Evolutionary conservation across 441 rosid genomes (phyloP).

Genomic region (Gossypium schwendimanii): DNA sequence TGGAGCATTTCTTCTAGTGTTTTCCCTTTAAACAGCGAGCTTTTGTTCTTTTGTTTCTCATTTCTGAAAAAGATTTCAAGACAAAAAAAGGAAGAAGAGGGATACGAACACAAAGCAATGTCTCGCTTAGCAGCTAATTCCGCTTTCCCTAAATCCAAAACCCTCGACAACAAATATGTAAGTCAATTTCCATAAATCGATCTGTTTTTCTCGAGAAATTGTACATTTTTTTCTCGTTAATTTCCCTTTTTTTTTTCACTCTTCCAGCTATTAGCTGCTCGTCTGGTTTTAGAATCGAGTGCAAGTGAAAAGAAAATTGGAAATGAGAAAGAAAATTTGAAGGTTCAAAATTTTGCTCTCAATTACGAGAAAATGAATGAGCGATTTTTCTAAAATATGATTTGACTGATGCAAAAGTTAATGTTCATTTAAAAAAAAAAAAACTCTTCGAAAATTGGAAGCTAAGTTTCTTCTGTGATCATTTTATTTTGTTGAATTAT

Average conservation of each 20-base stretch:
- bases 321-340: not conserved
- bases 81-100: not conserved
- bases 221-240: not conserved
- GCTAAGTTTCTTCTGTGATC: not conserved
- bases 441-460: not conserved
- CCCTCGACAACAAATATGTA: slow-evolving; percentile 97
- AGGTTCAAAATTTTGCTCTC: not conserved
- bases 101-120: slow-evolving; percentile 31
- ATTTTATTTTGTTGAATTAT: not conserved
- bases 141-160: slow-evolving; percentile 83
- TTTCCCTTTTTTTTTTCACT: not conserved
- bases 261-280: not conserved
- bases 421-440: not conserved
- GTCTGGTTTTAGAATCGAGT: not conserved
- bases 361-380: not conserved
- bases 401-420: not conserved
- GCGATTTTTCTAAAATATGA: not conserved
- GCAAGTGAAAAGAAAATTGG: not conserved
- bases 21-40: not conserved
- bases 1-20: slow-evolving; percentile 10
- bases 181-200: slow-evolving; percentile 16
- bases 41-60: not conserved
- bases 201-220: slow-evolving; percentile 1
- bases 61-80: not conserved
- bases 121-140: slow-evolving; percentile 69